Evolutionary conservation across 106 monocot species (phyloP).

Genomic region (Gastrodia elata): DNA sequence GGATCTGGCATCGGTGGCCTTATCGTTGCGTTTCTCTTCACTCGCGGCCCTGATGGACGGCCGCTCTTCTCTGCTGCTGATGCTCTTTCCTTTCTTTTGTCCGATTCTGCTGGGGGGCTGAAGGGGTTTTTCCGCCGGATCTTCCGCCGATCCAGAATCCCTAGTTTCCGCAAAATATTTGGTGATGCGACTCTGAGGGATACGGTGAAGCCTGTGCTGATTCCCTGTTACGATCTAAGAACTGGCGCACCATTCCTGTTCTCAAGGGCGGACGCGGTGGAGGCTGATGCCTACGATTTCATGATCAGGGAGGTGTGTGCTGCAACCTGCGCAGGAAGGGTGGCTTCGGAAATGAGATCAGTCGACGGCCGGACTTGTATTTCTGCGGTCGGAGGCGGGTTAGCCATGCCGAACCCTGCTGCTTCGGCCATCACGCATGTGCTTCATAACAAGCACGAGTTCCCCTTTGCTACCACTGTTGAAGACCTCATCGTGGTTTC

Average conservation of each 20-base stretch:
- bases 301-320: slow-evolving; percentile 43
- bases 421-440: slow-evolving; percentile 68
- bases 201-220: slow-evolving; percentile 57
- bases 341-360: slow-evolving; percentile 14
- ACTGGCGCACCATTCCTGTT: slow-evolving; percentile 64
- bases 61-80: slow-evolving; percentile 15
- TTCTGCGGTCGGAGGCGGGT: slow-evolving; percentile 33
- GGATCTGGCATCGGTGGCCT: slow-evolving; percentile 67
- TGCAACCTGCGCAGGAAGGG: slow-evolving; percentile 24
- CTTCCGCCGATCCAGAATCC: not conserved
- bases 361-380: slow-evolving; percentile 30
- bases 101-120: not conserved
- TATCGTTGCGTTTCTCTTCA: slow-evolving; percentile 54
- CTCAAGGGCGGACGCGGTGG: slow-evolving; percentile 69
- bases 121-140: slow-evolving; percentile 10
- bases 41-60: slow-evolving; percentile 22
- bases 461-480: slow-evolving; percentile 45
- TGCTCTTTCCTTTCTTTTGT: slow-evolving; percentile 25
- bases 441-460: slow-evolving; percentile 67
- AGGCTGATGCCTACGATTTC: slow-evolving; percentile 56
- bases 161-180: slow-evolving; percentile 18
- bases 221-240: slow-evolving; percentile 61
- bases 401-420: slow-evolving; percentile 45
- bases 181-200: slow-evolving; percentile 47
- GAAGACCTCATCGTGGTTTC: slow-evolving; percentile 67